Evolutionary conservation across 768 basidiomycete genomes (phyloP).

Genomic region (Agaricus bisporus): DNA sequence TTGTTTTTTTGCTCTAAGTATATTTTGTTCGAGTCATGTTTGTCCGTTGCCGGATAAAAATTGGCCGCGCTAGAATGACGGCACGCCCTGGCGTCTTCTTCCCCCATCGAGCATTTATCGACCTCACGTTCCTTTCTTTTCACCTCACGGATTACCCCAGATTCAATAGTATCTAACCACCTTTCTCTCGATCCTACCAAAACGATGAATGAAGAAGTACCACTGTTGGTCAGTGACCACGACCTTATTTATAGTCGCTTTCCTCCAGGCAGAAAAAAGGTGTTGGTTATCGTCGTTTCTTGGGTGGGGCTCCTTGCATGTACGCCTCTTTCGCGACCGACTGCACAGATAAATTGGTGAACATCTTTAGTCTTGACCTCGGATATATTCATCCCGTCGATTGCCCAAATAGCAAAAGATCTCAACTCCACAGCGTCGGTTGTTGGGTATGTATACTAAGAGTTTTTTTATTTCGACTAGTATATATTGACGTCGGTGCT

Average conservation of each 20-base stretch:
- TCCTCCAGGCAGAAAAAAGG: slow-evolving; percentile 39
- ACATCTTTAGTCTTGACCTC: slow-evolving; percentile 13
- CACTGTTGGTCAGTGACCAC: slow-evolving; percentile 25
- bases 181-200: background rate
- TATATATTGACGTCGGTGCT: background rate
- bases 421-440: slow-evolving; percentile 16
- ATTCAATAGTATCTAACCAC: background rate
- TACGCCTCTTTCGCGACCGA: slow-evolving; percentile 19
- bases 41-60: too few relatives aligned
- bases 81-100: too few relatives aligned
- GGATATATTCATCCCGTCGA: slow-evolving; percentile 21
- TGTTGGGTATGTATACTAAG: slow-evolving; percentile 12
- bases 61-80: too few relatives aligned
- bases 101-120: too few relatives aligned
- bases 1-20: too few relatives aligned
- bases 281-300: slow-evolving; percentile 53
- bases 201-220: slow-evolving; percentile 16
- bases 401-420: slow-evolving; percentile 20
- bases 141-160: too few relatives aligned
- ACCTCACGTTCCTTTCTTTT: too few relatives aligned
- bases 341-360: background rate
- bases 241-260: slow-evolving; percentile 54
- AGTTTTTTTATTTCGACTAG: too few relatives aligned
- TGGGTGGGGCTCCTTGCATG: slow-evolving; percentile 58
- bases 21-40: too few relatives aligned